A percentile compares a stretch with the other conserved stretches of the same genome.
phyloP scores from a whole-genome alignment of 2,329 filamentous ascomycete genomes.

The Fusarium fujikuroi region DNA sequence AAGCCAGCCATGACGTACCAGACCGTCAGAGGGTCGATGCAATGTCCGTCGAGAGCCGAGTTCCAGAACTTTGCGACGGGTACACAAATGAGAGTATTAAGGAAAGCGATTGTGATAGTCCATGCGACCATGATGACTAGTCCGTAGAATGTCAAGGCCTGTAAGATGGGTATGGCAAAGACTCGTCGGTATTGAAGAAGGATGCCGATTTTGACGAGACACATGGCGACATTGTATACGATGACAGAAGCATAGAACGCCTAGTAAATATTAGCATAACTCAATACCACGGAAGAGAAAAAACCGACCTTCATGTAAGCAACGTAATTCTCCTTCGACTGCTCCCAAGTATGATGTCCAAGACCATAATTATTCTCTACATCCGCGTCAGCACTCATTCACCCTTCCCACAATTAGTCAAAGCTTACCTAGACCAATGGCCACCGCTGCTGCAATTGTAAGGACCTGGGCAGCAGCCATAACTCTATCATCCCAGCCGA shows the following conservation, averaged over 20 bases:
- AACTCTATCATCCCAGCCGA: constrained; percentile 20
- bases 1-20: constrained; percentile 28
- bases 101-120: constrained; percentile 13
- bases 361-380: constrained; percentile 22
- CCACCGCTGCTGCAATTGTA: not conserved
- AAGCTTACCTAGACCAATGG: constrained; percentile 21
- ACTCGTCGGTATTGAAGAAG: constrained; percentile 24
- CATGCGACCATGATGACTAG: constrained; percentile 5
- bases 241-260: constrained; percentile 19
- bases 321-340: not conserved
- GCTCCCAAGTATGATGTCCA: constrained; percentile 20
- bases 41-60: not conserved
- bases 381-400: not conserved
- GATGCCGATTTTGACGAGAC: constrained; percentile 18
- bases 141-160: not conserved
- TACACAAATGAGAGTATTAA: constrained; percentile 14
- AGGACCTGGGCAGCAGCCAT: constrained; percentile 16
- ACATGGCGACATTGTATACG: constrained; percentile 22
- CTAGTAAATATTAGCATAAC: not conserved
- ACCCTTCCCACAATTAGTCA: fast-evolving
- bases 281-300: fast-evolving
- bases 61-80: constrained; percentile 28
- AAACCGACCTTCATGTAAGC: constrained; percentile 21
- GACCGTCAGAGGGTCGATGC: not conserved
- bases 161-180: constrained; percentile 6